These are phyloP conservation scores for Chernovozyma aurita DNA, from an alignment of 1,139 yeast genomes.

Conservation along the genomic window DNA sequence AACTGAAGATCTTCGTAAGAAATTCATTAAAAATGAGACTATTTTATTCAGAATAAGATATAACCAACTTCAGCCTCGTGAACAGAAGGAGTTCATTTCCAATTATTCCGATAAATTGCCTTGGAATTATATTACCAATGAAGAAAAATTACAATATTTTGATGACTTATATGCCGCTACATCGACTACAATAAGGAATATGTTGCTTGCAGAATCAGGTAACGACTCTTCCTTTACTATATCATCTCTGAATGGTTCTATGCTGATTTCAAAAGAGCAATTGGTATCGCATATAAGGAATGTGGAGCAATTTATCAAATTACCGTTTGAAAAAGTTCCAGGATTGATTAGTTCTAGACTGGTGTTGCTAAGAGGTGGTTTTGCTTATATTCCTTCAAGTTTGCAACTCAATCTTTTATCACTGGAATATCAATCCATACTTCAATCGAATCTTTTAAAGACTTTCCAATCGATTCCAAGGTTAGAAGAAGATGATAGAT, in stretches of 20 bases:
- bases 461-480: constrained; percentile 81
- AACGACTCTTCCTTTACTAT: constrained; percentile 22
- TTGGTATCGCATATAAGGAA: constrained; percentile 36
- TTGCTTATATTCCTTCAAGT: constrained; percentile 80
- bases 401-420: constrained; percentile 69
- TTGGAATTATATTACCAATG: constrained; percentile 65
- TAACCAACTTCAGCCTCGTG: constrained; percentile 58
- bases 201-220: constrained; percentile 23
- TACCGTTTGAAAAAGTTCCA: constrained; percentile 83
- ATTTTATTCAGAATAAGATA: constrained; percentile 71
- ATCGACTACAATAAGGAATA: constrained; percentile 28
- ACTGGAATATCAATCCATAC: constrained; percentile 56
- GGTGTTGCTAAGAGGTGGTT: constrained; percentile 63
- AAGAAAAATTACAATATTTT: constrained; percentile 53
- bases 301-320: constrained; percentile 65
- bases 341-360: constrained; percentile 68
- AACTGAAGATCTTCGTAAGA: constrained; percentile 75
- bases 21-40: constrained; percentile 75
- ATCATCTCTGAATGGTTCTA: neutral
- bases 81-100: constrained; percentile 66
- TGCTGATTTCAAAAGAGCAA: constrained; percentile 34
- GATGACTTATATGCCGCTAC: constrained; percentile 54
- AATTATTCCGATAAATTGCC: constrained; percentile 50
- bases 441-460: constrained; percentile 50
- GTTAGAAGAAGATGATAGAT: constrained; percentile 86